Conservation (phyloP, 2,329 filamentous ascomycete genomes). For the Colletotrichum tamarilloi region DNA sequence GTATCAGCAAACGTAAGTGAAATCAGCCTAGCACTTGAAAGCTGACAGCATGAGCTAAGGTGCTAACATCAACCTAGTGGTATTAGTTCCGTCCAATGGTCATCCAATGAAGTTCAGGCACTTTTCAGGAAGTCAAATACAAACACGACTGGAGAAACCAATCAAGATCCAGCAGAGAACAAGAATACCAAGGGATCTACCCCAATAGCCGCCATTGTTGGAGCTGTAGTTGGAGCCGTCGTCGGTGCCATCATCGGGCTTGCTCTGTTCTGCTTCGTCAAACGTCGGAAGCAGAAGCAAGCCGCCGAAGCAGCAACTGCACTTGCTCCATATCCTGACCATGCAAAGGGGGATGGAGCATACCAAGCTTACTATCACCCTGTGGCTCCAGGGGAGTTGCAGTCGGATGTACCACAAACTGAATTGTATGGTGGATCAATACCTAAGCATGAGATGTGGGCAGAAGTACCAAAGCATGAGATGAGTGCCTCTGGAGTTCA, state of each 20-base stretch:
- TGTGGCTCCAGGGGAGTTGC: background rate
- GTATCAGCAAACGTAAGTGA: slow-evolving; percentile 27
- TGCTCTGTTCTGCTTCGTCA: slow-evolving; percentile 2
- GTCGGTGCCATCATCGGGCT: background rate
- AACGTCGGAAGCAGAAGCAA: background rate
- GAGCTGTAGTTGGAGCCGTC: slow-evolving; percentile 12
- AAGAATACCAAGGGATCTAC: background rate
- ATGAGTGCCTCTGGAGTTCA: background rate
- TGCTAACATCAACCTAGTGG: slow-evolving; percentile 5
- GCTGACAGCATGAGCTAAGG: background rate
- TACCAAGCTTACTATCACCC: background rate
- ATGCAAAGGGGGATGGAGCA: background rate
- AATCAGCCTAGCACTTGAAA: background rate
- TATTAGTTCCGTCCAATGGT: slow-evolving; percentile 13
- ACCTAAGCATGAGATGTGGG: background rate
- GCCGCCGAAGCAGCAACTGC: background rate
- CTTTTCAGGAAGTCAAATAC: slow-evolving; percentile 3
- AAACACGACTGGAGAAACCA: background rate
- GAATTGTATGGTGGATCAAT: background rate
- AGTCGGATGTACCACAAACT: background rate
- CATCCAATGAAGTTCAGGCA: slow-evolving; percentile 6
- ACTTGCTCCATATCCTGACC: background rate
- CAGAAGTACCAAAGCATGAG: background rate
- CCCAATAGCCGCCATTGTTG: slow-evolving; percentile 4
- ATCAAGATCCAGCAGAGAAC: background rate